These are phyloP conservation scores for Flagelloscypha sp. DNA, from an alignment of 768 basidiomycete species.

Conservation along the genomic window DNA sequence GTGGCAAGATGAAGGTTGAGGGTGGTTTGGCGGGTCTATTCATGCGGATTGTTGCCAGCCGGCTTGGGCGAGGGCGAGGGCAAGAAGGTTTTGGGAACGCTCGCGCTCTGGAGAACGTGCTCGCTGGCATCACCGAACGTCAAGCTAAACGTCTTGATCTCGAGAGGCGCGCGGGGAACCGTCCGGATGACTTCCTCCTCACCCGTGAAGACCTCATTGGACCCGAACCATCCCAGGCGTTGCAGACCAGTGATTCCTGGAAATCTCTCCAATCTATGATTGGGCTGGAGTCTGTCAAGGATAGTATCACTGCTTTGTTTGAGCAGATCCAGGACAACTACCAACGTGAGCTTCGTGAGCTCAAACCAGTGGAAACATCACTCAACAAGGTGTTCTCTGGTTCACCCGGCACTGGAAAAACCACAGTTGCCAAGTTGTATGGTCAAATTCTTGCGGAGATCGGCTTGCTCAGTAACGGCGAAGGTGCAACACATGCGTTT, in stretches of 20 bases:
- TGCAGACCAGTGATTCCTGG: conserved; percentile 27
- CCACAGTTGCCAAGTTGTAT: conserved; percentile 59
- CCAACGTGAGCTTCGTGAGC: conserved; percentile 31
- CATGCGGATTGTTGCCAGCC: conserved; percentile 28
- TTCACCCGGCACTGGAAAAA: conserved; percentile 63
- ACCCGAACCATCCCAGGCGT: conserved; percentile 30
- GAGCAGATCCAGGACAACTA: conserved; percentile 30
- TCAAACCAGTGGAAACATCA: conserved; percentile 30
- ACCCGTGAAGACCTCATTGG: conserved; percentile 36
- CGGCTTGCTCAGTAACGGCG: conserved; percentile 60
- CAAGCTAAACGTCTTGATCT: conserved; percentile 29
- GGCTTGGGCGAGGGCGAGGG: conserved; percentile 32
- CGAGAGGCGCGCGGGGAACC: conserved; percentile 19
- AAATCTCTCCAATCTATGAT: conserved; percentile 24
- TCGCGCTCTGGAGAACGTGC: conserved; percentile 31
- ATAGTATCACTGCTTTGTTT: conserved; percentile 27
- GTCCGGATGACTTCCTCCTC: conserved; percentile 26
- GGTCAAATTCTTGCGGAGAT: conserved; percentile 56
- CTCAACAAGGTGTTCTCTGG: conserved; percentile 38
- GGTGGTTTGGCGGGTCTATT: conserved; percentile 30
- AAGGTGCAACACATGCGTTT: conserved; percentile 37
- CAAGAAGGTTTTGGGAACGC: conserved; percentile 37
- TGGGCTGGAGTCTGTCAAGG: conserved; percentile 30
- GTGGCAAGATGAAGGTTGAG: conserved; percentile 27
- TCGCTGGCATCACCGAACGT: conserved; percentile 27